These are phyloP conservation scores for Crotalaria pallida DNA, from an alignment of 306 rosid species.

Conservation along the genomic window DNA sequence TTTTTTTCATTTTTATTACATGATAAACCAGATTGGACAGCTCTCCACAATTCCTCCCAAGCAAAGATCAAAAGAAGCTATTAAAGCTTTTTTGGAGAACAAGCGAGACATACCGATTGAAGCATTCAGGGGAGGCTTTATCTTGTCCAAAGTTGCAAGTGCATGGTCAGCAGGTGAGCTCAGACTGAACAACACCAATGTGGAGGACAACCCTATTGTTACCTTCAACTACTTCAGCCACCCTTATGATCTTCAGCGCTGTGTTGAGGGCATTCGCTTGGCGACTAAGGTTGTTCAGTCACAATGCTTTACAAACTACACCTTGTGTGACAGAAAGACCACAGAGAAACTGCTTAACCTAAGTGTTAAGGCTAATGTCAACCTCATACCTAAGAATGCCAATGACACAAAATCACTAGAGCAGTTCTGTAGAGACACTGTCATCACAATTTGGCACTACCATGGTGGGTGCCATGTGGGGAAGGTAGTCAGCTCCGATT, in stretches of 20 bases:
- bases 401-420: constrained; percentile 69
- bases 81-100: constrained; percentile 41
- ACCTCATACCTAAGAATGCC: constrained; percentile 60
- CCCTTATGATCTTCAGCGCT: constrained; percentile 67
- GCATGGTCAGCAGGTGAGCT: constrained; percentile 78
- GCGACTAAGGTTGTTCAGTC: constrained; percentile 64
- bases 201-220: constrained; percentile 68
- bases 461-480: constrained; percentile 94
- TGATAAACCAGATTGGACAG: constrained; percentile 73
- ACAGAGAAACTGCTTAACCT: constrained; percentile 60
- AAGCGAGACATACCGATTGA: constrained; percentile 66
- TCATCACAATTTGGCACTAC: constrained; percentile 95
- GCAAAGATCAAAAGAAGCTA: constrained; percentile 69
- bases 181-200: constrained; percentile 51
- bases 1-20: constrained; percentile 6
- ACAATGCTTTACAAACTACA: constrained; percentile 55
- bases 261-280: constrained; percentile 66
- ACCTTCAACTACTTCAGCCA: constrained; percentile 93
- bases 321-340: constrained; percentile 35
- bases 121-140: constrained; percentile 85
- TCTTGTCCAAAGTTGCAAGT: constrained; percentile 65
- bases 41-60: constrained; percentile 88
- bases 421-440: constrained; percentile 87
- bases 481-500: constrained; percentile 51
- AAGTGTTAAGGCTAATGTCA: constrained; percentile 67